phyloP scores from a whole-genome alignment of 768 basidiomycete species.

The Fistulinella prunicolor region DNA sequence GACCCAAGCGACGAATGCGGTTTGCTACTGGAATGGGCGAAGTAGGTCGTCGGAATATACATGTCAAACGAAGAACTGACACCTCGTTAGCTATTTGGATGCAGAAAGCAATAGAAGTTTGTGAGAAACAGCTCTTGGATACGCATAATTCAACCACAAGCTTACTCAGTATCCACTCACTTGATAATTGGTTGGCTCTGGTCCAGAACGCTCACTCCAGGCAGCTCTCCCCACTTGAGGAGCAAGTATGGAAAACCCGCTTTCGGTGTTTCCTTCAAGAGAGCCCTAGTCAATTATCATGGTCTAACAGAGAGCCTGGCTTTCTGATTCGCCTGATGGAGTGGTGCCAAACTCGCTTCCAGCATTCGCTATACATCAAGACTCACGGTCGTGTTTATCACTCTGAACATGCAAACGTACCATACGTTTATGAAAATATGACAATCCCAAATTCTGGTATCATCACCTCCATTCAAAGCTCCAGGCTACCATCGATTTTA shows the following conservation, averaged over 20 bases:
- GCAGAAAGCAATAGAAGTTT: conserved; percentile 35
- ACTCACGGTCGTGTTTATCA: conserved; percentile 31
- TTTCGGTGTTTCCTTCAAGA: conserved; percentile 31
- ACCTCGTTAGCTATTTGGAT: conserved; percentile 31
- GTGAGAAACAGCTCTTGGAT: conserved; percentile 37
- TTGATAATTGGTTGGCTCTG: conserved; percentile 38
- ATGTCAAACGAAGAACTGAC: conserved; percentile 8
- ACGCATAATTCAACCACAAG: conserved; percentile 32
- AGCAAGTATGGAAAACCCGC: conserved; percentile 30
- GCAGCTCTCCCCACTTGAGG: conserved; percentile 24
- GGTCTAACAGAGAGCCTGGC: conserved; percentile 37
- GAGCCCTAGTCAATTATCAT: conserved; percentile 15
- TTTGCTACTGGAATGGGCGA: conserved; percentile 46
- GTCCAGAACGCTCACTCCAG: conserved; percentile 30
- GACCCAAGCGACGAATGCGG: conserved; percentile 42
- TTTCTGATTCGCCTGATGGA: conserved; percentile 46
- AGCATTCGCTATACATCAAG: conserved; percentile 42
- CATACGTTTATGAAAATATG: conserved; percentile 7
- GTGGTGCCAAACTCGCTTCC: conserved; percentile 40
- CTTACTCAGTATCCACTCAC: conserved; percentile 23
- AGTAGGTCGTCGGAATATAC: conserved; percentile 16
- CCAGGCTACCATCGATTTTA: conserved; percentile 40
- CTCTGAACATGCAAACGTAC: conserved; percentile 11
- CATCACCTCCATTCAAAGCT: conserved; percentile 25
- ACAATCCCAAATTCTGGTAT: conserved; percentile 19